Conservation (phyloP, 352 stramenopile species). For the Pythium aquatile region DNA sequence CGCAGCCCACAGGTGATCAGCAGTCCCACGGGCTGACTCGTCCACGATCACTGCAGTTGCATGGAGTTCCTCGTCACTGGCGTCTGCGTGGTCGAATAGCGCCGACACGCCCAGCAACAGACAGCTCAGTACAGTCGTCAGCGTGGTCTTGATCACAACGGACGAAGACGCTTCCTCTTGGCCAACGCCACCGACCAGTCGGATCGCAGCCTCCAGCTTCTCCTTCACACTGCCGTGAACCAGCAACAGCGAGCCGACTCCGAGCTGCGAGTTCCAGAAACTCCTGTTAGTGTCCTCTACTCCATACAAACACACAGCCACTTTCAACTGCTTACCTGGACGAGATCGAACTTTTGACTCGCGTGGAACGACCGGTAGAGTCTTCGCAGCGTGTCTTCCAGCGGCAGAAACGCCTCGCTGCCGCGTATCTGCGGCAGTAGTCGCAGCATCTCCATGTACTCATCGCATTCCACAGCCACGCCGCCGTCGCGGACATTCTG, state of each 20-base stretch:
- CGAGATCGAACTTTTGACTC: conserved; percentile 54
- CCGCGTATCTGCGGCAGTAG: conserved; percentile 51
- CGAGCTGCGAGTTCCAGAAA: conserved; percentile 32
- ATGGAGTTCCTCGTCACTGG: conserved; percentile 49
- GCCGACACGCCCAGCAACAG: conserved; percentile 57
- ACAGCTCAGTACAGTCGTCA: conserved; percentile 36
- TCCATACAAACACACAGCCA: neutral
- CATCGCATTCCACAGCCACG: conserved; percentile 39
- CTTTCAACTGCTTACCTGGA: conserved; percentile 35
- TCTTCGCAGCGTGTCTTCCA: conserved; percentile 63
- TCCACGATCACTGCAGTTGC: conserved; percentile 55
- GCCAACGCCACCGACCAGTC: conserved; percentile 27
- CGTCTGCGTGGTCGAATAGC: conserved; percentile 61
- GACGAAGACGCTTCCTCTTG: conserved; percentile 4
- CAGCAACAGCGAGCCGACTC: conserved; percentile 51
- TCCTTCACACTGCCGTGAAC: conserved; percentile 47
- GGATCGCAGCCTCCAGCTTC: conserved; percentile 58
- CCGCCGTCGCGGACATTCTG: conserved; percentile 29
- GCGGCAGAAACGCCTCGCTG: conserved; percentile 55
- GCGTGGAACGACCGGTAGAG: conserved; percentile 66
- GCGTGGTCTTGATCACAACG: neutral
- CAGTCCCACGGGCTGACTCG: conserved; percentile 53
- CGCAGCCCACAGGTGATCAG: conserved; percentile 40
- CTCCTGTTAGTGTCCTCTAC: neutral
- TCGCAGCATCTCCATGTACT: conserved; percentile 61